Base-by-base conservation (phyloP, 306 rosid genomes). In the Prunus armeniaca region DNA sequence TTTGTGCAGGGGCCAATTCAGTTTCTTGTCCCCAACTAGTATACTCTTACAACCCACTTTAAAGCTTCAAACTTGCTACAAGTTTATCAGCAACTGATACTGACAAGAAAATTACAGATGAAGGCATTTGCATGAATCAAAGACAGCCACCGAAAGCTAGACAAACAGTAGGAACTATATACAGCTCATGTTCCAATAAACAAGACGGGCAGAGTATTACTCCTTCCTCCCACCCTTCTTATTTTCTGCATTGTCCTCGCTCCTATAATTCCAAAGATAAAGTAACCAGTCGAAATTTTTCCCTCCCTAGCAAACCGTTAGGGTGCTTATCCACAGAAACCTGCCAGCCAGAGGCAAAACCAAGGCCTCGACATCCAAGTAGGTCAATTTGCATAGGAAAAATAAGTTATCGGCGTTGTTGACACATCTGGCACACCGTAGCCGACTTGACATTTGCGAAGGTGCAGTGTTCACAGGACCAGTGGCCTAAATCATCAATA, bases 391-490 rank as follows among this genome's bases (percentile, higher is more conserved):
- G 73, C 75, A 30, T 9, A 4, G 22, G 45, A 20, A 63, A 56
- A 38, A 54, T 13, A 12, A 38, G 17, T 72, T 79, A 85, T 52
- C 84, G 83, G 71, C 86, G 84, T 54, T 78, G 85, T 45, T 82
- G 83, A 67, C 88, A 85, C 71, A 82, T 78, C 79, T 85, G 88
- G 74, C 88, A 85, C 74, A 76, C 50, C 12, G 72, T 50, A 51
- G 85, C 81, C 3, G 85, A 73, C 79, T 14, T 74, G 50, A 64
- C 60, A 69, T 86, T 86, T 30, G 85, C 89, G 50, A 72, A 83
- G 77, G 87, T 86, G 82, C 89, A 86, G 67, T 80, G 87, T 13
- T 86, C 87, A 68, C 89, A 86, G 30, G 89, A 86, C 87, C 87
- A 86, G 80, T 83, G 87, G 74, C 70, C 76, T 3, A 73, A 57